Percentiles rank a stretch among this genome's conserved stretches.
Conservation (phyloP, 1,284 basidiomycete species). For the Earliella scabrosa region DNA sequence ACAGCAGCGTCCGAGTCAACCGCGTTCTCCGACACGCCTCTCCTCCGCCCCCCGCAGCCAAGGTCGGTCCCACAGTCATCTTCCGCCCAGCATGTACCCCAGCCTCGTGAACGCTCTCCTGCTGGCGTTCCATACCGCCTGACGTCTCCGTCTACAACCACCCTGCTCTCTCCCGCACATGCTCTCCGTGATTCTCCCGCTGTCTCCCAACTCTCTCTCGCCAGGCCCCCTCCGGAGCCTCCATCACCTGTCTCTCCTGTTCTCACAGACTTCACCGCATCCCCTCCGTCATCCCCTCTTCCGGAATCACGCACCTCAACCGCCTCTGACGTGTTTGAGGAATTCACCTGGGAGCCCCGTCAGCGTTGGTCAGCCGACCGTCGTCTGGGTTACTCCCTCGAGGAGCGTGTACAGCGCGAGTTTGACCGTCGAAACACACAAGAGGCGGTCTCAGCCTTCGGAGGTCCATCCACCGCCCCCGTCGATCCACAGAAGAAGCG, state of each 20-base stretch:
- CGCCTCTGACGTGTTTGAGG: constrained; percentile 29
- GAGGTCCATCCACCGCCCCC: constrained; percentile 6
- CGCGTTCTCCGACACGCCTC: constrained; percentile 16
- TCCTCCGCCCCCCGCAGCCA: constrained; percentile 18
- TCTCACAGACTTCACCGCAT: background rate
- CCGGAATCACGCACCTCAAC: constrained; percentile 20
- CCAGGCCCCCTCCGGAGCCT: background rate
- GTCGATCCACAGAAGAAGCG: constrained; percentile 13
- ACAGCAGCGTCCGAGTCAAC: constrained; percentile 11
- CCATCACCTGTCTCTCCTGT: background rate
- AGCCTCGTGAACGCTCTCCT: constrained; percentile 9
- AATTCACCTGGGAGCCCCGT: constrained; percentile 28
- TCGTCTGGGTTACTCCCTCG: constrained; percentile 30
- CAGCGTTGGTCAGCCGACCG: constrained; percentile 39
- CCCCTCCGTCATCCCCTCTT: constrained; percentile 9
- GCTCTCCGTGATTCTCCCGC: constrained; percentile 17
- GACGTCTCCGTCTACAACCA: constrained; percentile 22
- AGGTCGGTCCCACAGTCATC: constrained; percentile 13
- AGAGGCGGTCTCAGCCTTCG: constrained; percentile 18
- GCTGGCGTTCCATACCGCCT: constrained; percentile 11
- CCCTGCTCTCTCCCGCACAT: constrained; percentile 14
- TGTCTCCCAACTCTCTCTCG: constrained; percentile 2
- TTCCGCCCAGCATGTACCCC: background rate
- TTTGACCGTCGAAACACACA: constrained; percentile 27
- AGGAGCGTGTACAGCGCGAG: constrained; percentile 35